Conservation (phyloP, 345 rosid genomes). For the Boechera divaricarpa region DNA sequence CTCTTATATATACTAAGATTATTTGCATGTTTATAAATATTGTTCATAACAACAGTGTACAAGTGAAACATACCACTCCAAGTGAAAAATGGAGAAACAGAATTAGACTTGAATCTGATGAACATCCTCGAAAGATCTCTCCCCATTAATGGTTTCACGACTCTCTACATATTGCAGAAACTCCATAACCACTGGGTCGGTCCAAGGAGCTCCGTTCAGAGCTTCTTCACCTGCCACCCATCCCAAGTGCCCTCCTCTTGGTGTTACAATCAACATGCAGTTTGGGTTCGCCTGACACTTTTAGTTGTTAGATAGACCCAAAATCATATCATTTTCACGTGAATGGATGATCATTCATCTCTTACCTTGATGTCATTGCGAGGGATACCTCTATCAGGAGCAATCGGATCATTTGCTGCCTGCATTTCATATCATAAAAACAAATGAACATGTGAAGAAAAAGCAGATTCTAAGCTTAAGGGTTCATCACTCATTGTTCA, state of each 20-base stretch:
- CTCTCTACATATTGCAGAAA: conserved; percentile 74
- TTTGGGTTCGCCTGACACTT: conserved; percentile 67
- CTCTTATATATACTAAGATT: background rate
- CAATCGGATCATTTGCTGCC: conserved; percentile 93
- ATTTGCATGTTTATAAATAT: conserved; percentile 23
- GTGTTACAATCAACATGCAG: conserved; percentile 85
- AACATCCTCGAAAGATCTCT: conserved; percentile 28
- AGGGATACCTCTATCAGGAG: conserved; percentile 86
- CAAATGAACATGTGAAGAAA: background rate
- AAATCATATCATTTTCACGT: background rate
- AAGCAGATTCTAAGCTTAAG: background rate
- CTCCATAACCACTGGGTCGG: conserved; percentile 78
- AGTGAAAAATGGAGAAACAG: background rate
- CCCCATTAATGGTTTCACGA: conserved; percentile 27
- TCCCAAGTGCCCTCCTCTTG: conserved; percentile 88
- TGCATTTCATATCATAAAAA: conserved; percentile 46
- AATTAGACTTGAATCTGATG: conserved; percentile 38
- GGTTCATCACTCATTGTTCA: conserved; percentile 3
- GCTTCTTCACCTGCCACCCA: conserved; percentile 88
- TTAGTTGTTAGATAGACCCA: conserved; percentile 23
- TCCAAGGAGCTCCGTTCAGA: conserved; percentile 87
- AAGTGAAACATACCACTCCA: conserved; percentile 3
- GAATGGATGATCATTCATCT: conserved; percentile 2
- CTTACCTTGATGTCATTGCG: conserved; percentile 81
- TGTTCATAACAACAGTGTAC: conserved; percentile 10